Evolutionary conservation across 768 basidiomycete genomes (phyloP).

Genomic region (Cystobasidiopsis lactophilus): DNA sequence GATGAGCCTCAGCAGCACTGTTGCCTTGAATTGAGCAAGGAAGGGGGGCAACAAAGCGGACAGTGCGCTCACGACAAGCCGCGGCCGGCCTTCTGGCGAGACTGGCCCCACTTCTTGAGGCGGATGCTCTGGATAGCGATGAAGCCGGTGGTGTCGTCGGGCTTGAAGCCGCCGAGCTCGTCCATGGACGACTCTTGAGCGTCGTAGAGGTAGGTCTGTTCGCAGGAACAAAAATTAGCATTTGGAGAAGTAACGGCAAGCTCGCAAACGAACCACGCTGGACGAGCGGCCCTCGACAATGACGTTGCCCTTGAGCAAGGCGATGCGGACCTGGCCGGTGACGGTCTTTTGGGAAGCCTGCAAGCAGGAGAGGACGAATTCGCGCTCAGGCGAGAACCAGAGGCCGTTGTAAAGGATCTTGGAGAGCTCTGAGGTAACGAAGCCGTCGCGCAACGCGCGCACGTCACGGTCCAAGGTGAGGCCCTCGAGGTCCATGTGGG

Average conservation of each 20-base stretch:
- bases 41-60: not conserved
- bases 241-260: not conserved
- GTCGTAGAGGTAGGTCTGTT: slow-evolving; percentile 46
- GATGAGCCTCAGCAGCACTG: too few species aligned
- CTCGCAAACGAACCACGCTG: slow-evolving; percentile 31
- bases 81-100: slow-evolving; percentile 8
- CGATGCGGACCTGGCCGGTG: slow-evolving; percentile 72
- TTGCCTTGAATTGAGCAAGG: too few species aligned
- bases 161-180: slow-evolving; percentile 78
- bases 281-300: slow-evolving; percentile 78
- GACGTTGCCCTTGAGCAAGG: slow-evolving; percentile 90
- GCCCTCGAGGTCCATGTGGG: slow-evolving; percentile 91
- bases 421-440: slow-evolving; percentile 72
- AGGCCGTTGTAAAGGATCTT: slow-evolving; percentile 93
- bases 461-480: slow-evolving; percentile 96
- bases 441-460: slow-evolving; percentile 78
- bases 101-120: slow-evolving; percentile 62
- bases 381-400: slow-evolving; percentile 98
- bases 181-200: slow-evolving; percentile 94
- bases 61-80: not conserved
- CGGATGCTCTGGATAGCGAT: slow-evolving; percentile 94
- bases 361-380: slow-evolving; percentile 75
- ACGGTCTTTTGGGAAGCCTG: slow-evolving; percentile 89
- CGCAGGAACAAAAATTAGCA: not conserved
- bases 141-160: slow-evolving; percentile 65